Evolutionary conservation across 805 yeast genomes (phyloP).

Genomic region (Hanseniaspora occidentalis): DNA sequence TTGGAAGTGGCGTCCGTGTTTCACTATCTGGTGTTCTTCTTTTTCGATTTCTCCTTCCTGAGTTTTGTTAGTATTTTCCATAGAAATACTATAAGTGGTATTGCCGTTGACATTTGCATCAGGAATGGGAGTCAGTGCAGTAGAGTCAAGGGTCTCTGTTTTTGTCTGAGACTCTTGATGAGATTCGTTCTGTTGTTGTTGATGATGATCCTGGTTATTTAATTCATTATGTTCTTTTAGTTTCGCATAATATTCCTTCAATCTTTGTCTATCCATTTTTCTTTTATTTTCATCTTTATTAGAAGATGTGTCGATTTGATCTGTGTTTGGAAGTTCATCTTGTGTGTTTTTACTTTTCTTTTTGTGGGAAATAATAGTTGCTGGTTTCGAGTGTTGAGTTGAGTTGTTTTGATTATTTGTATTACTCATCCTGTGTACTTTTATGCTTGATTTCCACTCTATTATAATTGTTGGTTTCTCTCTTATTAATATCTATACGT

Average conservation of each 20-base stretch:
- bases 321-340: not conserved
- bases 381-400: no score
- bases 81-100: no score
- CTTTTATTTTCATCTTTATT: not conserved
- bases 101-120: not conserved
- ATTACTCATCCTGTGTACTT: no score
- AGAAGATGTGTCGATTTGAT: not conserved
- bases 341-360: not conserved
- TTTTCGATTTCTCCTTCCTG: not conserved
- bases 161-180: no score
- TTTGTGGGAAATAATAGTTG: not conserved
- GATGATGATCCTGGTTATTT: not conserved
- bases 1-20: not conserved
- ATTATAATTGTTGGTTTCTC: no score
- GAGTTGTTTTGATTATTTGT: no score
- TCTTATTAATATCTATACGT: no score
- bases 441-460: no score
- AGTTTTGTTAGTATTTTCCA: not conserved
- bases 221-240: not conserved
- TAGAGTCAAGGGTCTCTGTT: no score
- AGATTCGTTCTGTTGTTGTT: not conserved
- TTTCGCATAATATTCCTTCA: conserved; percentile 1
- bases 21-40: not conserved
- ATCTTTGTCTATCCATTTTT: not conserved
- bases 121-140: no score